phyloP scores from a whole-genome alignment of 1,284 basidiomycete genomes.

The Sanguinoderma infundibulare region DNA sequence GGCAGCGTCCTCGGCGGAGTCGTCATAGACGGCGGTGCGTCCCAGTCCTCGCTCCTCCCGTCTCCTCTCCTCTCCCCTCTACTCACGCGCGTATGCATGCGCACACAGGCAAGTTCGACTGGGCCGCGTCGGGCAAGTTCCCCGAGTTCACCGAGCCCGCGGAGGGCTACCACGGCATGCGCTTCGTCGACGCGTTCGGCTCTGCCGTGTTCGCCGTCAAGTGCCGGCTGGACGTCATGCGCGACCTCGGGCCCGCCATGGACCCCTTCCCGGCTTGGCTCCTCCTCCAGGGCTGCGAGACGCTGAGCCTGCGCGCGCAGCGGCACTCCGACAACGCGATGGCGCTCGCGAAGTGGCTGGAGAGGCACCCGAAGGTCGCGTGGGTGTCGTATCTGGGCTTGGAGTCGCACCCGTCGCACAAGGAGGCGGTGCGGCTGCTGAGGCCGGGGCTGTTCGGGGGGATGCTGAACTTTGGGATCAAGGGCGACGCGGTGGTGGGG shows the following conservation, averaged over 20 bases:
- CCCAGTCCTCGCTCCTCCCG: neutral
- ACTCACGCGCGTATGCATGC: too few species aligned
- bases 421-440: constrained; percentile 62
- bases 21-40: constrained; percentile 72
- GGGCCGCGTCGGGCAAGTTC: constrained; percentile 78
- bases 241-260: constrained; percentile 77
- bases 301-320: constrained; percentile 79
- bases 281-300: constrained; percentile 87
- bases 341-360: constrained; percentile 74
- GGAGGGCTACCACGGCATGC: constrained; percentile 84
- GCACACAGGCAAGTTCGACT: constrained; percentile 81
- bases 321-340: constrained; percentile 80
- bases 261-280: constrained; percentile 87
- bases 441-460: constrained; percentile 69
- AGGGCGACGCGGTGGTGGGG: constrained; percentile 64
- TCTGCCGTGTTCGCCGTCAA: constrained; percentile 74
- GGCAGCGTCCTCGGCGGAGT: constrained; percentile 89
- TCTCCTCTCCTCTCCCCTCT: too few species aligned
- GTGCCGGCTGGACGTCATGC: constrained; percentile 75
- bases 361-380: constrained; percentile 69
- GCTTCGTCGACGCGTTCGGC: constrained; percentile 79
- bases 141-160: constrained; percentile 83
- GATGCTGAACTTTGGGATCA: constrained; percentile 83
- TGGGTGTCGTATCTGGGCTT: constrained; percentile 90
- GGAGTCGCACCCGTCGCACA: constrained; percentile 64